Percentiles rank a stretch among this genome's conserved stretches.
Conservation (phyloP, 805 yeast genomes). For the Kuraishia cidri region DNA sequence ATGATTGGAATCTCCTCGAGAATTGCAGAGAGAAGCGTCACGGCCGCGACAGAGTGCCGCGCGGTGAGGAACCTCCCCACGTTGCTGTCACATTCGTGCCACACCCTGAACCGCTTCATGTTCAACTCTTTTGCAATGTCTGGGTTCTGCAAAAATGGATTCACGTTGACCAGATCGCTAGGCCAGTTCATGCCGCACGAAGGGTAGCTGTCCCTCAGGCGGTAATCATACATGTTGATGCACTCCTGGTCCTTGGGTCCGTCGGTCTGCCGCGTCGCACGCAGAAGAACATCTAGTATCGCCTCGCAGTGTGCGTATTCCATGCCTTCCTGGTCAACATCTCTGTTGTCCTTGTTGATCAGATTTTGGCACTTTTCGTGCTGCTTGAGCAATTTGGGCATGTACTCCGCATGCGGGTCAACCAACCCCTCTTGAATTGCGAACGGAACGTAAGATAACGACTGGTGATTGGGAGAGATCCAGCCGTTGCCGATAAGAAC, state of each 20-base stretch:
- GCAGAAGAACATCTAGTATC: conserved; percentile 30
- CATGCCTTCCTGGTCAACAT: conserved; percentile 11
- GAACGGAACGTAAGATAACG: conserved; percentile 71
- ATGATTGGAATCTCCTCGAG: conserved; percentile 52
- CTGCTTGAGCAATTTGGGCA: conserved; percentile 30
- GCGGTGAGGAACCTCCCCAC: conserved; percentile 51
- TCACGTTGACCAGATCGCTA: conserved; percentile 37
- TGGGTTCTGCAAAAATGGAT: conserved; percentile 36
- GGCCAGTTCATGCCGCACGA: conserved; percentile 96
- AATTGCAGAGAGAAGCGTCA: conserved; percentile 58
- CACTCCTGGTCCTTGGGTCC: conserved; percentile 40
- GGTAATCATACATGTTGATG: conserved; percentile 75
- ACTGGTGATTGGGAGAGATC: conserved; percentile 84
- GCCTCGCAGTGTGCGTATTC: conserved; percentile 24
- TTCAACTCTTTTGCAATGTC: conserved; percentile 45
- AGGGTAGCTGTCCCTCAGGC: conserved; percentile 66
- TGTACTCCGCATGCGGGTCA: conserved; percentile 23
- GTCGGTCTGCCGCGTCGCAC: conserved; percentile 15
- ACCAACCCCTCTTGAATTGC: conserved; percentile 52
- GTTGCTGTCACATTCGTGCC: conserved; percentile 72
- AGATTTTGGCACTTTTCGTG: conserved; percentile 57
- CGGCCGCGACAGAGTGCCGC: conserved; percentile 45
- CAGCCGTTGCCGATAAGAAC: conserved; percentile 88
- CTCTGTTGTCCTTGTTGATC: conserved; percentile 20
- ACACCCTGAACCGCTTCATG: conserved; percentile 26